Evolutionary conservation across 2,329 filamentous ascomycete species (phyloP), one percentile per base, ranked within the genome.

Genomic region (Cytospora piceae): DNA sequence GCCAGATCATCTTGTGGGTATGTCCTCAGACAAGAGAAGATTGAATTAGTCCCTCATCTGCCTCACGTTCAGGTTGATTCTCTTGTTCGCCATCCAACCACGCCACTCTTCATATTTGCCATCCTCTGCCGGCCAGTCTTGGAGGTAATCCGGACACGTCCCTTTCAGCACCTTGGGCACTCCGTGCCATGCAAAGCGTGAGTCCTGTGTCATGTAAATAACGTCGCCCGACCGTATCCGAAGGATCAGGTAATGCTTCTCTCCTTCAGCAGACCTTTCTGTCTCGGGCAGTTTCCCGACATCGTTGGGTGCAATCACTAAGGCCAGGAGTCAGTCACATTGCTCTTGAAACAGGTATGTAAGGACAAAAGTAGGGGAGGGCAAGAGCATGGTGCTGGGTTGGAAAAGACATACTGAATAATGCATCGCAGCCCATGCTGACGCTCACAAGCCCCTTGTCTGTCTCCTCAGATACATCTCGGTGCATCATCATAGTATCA

Each of bases 111-210:
- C 82, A 73, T 85, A 93, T 53, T 77, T 77, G 17, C 77, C 81
- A 58, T 73, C 79, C 52, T 79, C 76, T 2, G 82, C 81, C 0
- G 94, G 94, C 94, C 94, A 98, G 52, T 90, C 80, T 64, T 82
- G 79, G 58, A 98, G 77, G 76, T 89, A 91, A 0, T 79, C 79
- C 0, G 94, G 94, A 77, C 94, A 98, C 0, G 92, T 96, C 0
- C 80, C 86, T 56, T 87, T 84, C 42, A 97, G 74, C 15, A 98
- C 90, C 75, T 94, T 95, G 7, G 95, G 94, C 15, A 98, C 93
- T 15, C 92, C 94, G 78, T 98, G 95, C 94, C 94, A 98, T 2
- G 94, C 94, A 77, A 93, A 96, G 53, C 95, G 84, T 4, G 92
- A 90, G 65, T 87, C 82, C 24, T 90, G 85, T 58, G 87, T 89